These are phyloP conservation scores for Selenicereus undatus DNA, from an alignment of 148 eudicot genomes.

Conservation along the genomic window DNA sequence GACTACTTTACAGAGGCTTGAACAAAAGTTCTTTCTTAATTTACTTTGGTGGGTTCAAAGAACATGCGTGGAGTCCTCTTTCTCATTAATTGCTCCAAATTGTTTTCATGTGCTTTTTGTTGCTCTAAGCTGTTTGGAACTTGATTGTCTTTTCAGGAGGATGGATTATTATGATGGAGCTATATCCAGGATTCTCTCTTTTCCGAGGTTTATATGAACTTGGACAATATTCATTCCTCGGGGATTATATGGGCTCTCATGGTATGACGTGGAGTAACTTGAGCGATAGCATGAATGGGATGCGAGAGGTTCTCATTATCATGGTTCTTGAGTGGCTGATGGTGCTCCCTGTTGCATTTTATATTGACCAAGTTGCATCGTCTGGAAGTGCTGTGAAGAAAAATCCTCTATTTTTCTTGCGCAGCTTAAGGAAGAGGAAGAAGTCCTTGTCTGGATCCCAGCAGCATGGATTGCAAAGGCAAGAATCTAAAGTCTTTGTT, in stretches of 20 bases:
- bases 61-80: neutral
- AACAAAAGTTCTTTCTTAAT: no score
- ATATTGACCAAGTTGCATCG: slow-evolving; percentile 61
- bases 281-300: slow-evolving; percentile 58
- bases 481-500: slow-evolving; percentile 63
- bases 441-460: slow-evolving; percentile 36
- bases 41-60: no score
- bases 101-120: neutral
- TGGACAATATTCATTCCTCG: slow-evolving; percentile 57
- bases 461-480: slow-evolving; percentile 50
- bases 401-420: slow-evolving; percentile 53
- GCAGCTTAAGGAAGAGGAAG: slow-evolving; percentile 40
- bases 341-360: slow-evolving; percentile 63
- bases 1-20: no score
- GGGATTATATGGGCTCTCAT: slow-evolving; percentile 49
- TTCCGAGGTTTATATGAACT: slow-evolving; percentile 78
- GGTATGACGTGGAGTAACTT: slow-evolving; percentile 89
- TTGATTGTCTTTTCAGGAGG: slow-evolving; percentile 36
- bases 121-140: slow-evolving; percentile 6
- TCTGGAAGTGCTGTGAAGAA: slow-evolving; percentile 66
- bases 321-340: slow-evolving; percentile 77
- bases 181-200: slow-evolving; percentile 86
- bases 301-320: slow-evolving; percentile 67
- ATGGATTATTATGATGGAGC: slow-evolving; percentile 77
- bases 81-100: neutral